phyloP scores from a whole-genome alignment of 129 eudicot genomes.

The sunflower (Helianthus annuus) region DNA sequence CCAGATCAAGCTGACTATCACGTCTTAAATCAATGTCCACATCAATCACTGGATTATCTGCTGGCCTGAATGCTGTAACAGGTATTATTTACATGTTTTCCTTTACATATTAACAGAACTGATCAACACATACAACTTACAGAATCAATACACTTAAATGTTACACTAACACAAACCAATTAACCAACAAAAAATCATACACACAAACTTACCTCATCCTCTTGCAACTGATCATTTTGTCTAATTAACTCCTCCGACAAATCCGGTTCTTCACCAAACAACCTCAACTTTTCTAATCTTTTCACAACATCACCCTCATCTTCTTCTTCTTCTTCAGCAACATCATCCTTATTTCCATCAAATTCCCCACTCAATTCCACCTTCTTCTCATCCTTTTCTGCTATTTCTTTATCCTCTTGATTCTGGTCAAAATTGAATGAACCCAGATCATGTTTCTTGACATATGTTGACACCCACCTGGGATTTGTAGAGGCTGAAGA shows the following conservation, averaged over 20 bases:
- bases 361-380: slow-evolving; percentile 23
- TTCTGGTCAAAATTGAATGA: slow-evolving; percentile 19
- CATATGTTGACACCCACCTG: slow-evolving; percentile 35
- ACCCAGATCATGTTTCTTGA: slow-evolving; percentile 33
- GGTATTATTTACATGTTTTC: no score
- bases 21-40: no score
- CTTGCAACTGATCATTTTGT: slow-evolving; percentile 77
- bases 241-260: slow-evolving; percentile 53
- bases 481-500: background rate
- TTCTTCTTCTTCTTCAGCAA: background rate
- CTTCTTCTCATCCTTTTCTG: slow-evolving; percentile 16
- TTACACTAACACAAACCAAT: background rate
- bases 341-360: slow-evolving; percentile 22
- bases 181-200: background rate
- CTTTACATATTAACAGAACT: no score
- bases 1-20: no score
- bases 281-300: slow-evolving; percentile 45
- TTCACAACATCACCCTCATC: slow-evolving; percentile 6
- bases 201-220: slow-evolving; percentile 64
- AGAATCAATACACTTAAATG: no score
- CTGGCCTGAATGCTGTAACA: no score
- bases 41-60: no score
- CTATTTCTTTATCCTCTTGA: slow-evolving; percentile 13
- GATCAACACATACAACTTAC: no score
- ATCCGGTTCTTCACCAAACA: slow-evolving; percentile 49